Base-by-base conservation (phyloP, 371 early-diverging fungal genomes). In the Mortierella sp. region DNA sequence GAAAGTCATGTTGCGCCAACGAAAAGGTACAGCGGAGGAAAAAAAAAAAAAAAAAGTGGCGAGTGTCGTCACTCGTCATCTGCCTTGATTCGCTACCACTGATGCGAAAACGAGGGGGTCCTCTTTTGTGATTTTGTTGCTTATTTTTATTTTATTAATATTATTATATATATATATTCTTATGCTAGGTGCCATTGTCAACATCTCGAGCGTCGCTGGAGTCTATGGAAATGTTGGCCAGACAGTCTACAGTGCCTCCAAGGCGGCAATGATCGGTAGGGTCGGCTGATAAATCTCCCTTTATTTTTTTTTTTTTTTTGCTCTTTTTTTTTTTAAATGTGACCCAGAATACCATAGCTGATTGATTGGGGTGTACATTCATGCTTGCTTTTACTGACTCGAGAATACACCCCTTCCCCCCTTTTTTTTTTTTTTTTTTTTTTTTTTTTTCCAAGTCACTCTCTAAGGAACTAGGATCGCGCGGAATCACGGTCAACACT, bases 131-230 rank as follows among this genome's bases (percentile, higher is more conserved):
- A 16, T 55, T 23, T 7, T 25, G 4, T 50, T 14, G 18, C 7
- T 29, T 26, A 3, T 37, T 7, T 23, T 48, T 48, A 63, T 67
- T 80, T 21, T 23, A 15, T 12, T 45, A 29, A 3, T 45, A 52
- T 9, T 59, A 19, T 28, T 1, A 43, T 43, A 23, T 46, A 19
- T 48, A 15, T 62, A 19, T 5, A 21, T 55, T 51, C 37, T 53
- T 37, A 19, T 50, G 26, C 26, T 53, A 77, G 94, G 96, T 1
- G 90, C 88, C 55, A 95, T 97, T 57, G 86, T 97, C 80, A 96
- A 96, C 80, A 85, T 97, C 19, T 83, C 94, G 1, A 95, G 95
- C 62, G 89, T 93, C 1, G 84, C 94, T 25, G 98, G 95, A 14
- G 56, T 91, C 12, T 82, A 88, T 25, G 96, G 96, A 4, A 95